Conservation (phyloP, 805 yeast species). For the Candida methanosorbosa region DNA sequence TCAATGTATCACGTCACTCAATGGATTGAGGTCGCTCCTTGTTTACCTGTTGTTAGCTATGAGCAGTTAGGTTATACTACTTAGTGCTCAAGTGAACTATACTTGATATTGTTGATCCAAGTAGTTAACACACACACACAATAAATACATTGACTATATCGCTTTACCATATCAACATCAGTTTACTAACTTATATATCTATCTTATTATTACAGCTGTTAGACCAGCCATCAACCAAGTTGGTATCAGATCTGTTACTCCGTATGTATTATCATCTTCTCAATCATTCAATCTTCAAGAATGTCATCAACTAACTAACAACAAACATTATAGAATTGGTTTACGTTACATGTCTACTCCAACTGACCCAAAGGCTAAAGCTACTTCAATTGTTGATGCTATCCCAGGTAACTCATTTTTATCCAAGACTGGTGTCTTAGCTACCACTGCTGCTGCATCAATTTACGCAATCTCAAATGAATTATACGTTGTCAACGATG, state of each 20-base stretch:
- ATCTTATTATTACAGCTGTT: constrained; percentile 12
- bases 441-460: constrained; percentile 92
- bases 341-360: constrained; percentile 61
- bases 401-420: constrained; percentile 85
- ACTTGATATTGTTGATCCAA: no score
- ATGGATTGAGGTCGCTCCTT: no score
- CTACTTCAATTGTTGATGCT: constrained; percentile 80
- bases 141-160: no score
- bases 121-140: no score
- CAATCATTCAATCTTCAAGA: neutral
- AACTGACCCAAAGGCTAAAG: constrained; percentile 85
- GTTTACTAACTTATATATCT: neutral
- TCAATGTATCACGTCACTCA: no score
- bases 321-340: constrained; percentile 43
- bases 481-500: constrained; percentile 89
- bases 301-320: no score
- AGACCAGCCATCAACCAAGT: constrained; percentile 23
- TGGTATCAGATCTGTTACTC: constrained; percentile 17
- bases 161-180: no score
- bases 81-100: no score
- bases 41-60: no score
- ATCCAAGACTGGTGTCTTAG: constrained; percentile 91
- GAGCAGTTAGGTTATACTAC: no score
- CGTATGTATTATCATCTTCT: constrained; percentile 8
- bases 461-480: constrained; percentile 91